Evolutionary conservation across 371 early-diverging fungal species (phyloP).

Genomic region (Paraphysoderma sedebokerense): DNA sequence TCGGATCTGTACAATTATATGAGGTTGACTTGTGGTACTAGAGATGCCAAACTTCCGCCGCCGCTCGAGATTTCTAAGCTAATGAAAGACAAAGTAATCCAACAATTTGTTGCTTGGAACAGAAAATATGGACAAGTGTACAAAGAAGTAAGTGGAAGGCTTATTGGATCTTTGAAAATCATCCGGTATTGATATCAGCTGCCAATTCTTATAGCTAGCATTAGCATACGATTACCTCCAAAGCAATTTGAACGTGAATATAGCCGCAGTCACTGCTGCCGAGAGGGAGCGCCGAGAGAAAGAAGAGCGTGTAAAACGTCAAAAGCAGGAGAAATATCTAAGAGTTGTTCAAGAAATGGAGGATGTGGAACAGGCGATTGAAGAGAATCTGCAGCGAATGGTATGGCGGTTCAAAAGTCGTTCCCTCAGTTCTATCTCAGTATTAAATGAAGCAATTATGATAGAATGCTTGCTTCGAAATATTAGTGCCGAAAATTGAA

Average conservation of each 20-base stretch:
- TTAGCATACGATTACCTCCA: conserved; percentile 36
- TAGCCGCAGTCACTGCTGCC: conserved; percentile 8
- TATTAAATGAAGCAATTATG: neutral
- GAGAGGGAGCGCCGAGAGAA: conserved; percentile 7
- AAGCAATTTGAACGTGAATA: conserved; percentile 18
- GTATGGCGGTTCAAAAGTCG: conserved; percentile 5
- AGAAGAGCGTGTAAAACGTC: conserved; percentile 9
- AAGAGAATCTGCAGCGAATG: conserved; percentile 31
- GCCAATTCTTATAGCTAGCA: conserved; percentile 16
- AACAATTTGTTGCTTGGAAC: conserved; percentile 34
- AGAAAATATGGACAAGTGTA: conserved; percentile 32
- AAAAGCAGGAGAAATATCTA: neutral
- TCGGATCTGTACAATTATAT: conserved; percentile 34
- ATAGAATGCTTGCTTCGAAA: conserved; percentile 32
- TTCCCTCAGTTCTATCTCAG: neutral
- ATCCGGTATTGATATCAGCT: no score
- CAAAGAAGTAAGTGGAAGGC: conserved; percentile 5
- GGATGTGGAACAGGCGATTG: conserved; percentile 21
- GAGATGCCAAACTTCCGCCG: conserved; percentile 31
- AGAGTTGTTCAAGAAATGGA: conserved; percentile 19
- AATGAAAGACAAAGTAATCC: conserved; percentile 27
- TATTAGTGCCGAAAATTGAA: conserved; percentile 26
- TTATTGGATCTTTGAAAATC: neutral
- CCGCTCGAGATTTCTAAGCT: conserved; percentile 30
- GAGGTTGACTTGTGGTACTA: conserved; percentile 35